These are phyloP conservation scores for Aspergillus caelatus DNA, from an alignment of 2,329 filamentous ascomycete genomes.

Conservation along the genomic window DNA sequence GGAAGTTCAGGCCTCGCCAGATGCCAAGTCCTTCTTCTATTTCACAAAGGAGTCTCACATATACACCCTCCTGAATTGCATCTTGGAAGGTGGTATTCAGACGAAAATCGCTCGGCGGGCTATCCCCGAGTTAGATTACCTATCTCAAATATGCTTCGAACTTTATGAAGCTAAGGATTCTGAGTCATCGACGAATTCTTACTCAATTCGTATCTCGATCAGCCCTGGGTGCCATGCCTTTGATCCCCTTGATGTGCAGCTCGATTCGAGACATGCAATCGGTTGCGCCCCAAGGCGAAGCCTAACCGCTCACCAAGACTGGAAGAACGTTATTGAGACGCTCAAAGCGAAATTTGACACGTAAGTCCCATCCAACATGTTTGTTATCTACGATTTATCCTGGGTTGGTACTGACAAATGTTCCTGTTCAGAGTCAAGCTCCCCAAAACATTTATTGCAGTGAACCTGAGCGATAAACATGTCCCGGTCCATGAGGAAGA, in stretches of 20 bases:
- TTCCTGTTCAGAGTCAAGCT: constrained; percentile 48
- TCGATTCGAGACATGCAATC: constrained; percentile 95
- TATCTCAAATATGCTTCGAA: constrained; percentile 97
- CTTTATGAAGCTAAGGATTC: constrained; percentile 92
- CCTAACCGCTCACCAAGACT: constrained; percentile 87
- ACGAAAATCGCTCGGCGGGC: constrained; percentile 95
- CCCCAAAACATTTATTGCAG: constrained; percentile 54
- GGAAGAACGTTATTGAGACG: constrained; percentile 96
- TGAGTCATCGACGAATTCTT: constrained; percentile 77
- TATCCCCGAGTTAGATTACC: constrained; percentile 95
- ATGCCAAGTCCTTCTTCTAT: constrained; percentile 96
- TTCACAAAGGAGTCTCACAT: constrained; percentile 99
- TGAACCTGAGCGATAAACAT: constrained; percentile 55
- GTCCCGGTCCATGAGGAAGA: constrained; percentile 25
- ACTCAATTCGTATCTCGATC: constrained; percentile 94
- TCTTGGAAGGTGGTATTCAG: constrained; percentile 92
- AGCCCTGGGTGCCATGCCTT: constrained; percentile 95
- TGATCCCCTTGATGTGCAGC: constrained; percentile 92
- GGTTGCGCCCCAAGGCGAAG: constrained; percentile 89
- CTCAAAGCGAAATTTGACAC: constrained; percentile 92
- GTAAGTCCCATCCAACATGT: constrained; percentile 55
- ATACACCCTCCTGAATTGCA: constrained; percentile 96
- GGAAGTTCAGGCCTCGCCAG: constrained; percentile 91
- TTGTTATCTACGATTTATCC: neutral
- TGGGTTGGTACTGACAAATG: constrained; percentile 8